Percentiles rank a stretch among this genome's conserved stretches.
These are phyloP conservation scores for Cryoendolithus antarcticus DNA, from an alignment of 2,329 filamentous ascomycete genomes.

Conservation along the genomic window DNA sequence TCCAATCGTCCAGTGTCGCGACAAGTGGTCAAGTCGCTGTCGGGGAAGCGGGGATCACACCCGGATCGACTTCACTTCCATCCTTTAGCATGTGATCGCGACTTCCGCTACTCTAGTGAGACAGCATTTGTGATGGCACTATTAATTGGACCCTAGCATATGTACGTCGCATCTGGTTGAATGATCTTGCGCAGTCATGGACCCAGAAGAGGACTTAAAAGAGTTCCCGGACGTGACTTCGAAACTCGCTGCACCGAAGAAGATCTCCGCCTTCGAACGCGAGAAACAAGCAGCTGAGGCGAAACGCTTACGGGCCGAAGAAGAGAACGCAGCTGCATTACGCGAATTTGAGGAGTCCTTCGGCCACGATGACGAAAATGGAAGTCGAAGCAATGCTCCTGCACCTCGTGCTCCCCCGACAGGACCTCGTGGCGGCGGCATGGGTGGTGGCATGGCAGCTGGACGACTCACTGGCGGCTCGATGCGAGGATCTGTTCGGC, in stretches of 20 bases:
- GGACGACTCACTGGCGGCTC: slow-evolving; percentile 6
- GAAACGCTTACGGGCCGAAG: slow-evolving; percentile 71
- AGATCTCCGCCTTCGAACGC: slow-evolving; percentile 78
- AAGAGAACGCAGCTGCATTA: slow-evolving; percentile 76
- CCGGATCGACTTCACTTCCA: too few species aligned
- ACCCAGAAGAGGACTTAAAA: slow-evolving; percentile 13
- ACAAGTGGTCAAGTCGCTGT: too few species aligned
- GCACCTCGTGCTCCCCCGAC: slow-evolving; percentile 4
- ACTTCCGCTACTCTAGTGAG: too few species aligned
- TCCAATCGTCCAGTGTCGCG: too few species aligned
- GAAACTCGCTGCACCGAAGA: slow-evolving; percentile 63
- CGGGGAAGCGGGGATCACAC: too few species aligned
- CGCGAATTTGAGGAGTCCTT: slow-evolving; percentile 79
- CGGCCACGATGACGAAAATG: slow-evolving; percentile 41
- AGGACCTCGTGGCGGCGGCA: slow-evolving; percentile 32
- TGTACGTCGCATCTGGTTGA: too few species aligned
- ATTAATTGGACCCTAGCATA: too few species aligned
- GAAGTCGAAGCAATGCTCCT: too few species aligned
- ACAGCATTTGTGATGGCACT: too few species aligned
- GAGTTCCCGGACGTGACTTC: slow-evolving; percentile 60
- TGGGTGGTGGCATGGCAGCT: slow-evolving; percentile 8
- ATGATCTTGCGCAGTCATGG: slow-evolving; percentile 1
- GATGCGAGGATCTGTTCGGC: too few species aligned
- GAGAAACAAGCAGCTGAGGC: slow-evolving; percentile 83
- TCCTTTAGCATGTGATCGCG: too few species aligned